Conservation (phyloP, 768 basidiomycete genomes). For the Boletales sp. region DNA sequence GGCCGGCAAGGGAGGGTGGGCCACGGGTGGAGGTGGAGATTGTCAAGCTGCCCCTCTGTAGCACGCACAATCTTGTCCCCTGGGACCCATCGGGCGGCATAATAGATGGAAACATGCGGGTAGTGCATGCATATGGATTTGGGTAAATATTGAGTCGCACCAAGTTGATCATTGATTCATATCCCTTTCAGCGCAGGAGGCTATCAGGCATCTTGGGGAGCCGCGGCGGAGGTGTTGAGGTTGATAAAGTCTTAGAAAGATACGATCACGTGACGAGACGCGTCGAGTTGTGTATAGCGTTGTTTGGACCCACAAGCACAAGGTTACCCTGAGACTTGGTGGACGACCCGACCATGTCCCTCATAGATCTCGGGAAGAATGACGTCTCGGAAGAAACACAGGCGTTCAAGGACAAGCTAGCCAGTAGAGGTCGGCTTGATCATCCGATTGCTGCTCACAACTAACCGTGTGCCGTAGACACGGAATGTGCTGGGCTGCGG, state of each 20-base stretch:
- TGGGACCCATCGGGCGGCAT: conserved; percentile 14
- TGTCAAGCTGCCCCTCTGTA: conserved; percentile 33
- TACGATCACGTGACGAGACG: conserved; percentile 33
- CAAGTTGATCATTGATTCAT: conserved; percentile 1
- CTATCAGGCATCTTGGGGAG: conserved; percentile 43
- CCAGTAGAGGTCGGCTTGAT: conserved; percentile 33
- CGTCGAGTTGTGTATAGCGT: conserved; percentile 23
- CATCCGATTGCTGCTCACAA: not conserved
- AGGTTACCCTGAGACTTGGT: conserved; percentile 11
- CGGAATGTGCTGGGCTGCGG: conserved; percentile 32
- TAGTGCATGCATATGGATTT: conserved; percentile 62
- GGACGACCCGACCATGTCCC: conserved; percentile 30
- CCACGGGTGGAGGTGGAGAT: conserved; percentile 51
- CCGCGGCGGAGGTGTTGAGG: conserved; percentile 37
- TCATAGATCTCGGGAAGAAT: conserved; percentile 37
- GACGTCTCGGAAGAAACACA: conserved; percentile 38
- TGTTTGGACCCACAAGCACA: conserved; percentile 23
- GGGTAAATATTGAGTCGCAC: conserved; percentile 35
- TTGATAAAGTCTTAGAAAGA: conserved; percentile 20
- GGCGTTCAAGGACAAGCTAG: conserved; percentile 34
- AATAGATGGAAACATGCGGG: conserved; percentile 24
- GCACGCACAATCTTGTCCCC: conserved; percentile 14
- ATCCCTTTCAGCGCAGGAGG: conserved; percentile 30
- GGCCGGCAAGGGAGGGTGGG: conserved; percentile 55
- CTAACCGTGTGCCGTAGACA: conserved; percentile 25